phyloP scores from a whole-genome alignment of 2,329 filamentous ascomycete species.

The Fusarium subtropicale region DNA sequence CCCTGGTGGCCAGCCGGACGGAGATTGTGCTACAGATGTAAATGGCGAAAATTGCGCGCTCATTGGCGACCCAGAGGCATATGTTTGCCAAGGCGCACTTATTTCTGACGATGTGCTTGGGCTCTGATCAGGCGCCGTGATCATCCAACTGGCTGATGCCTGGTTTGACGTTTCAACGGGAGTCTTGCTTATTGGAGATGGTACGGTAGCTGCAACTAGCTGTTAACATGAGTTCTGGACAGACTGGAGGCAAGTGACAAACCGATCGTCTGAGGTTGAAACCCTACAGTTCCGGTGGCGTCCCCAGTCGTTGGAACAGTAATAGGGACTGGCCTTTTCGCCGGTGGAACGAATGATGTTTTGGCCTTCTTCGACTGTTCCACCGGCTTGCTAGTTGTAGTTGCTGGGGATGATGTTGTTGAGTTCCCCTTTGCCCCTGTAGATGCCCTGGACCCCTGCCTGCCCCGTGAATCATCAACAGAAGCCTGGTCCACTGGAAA shows the following conservation, averaged over 20 bases:
- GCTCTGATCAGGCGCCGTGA: conserved; percentile 55
- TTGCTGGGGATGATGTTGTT: conserved; percentile 62
- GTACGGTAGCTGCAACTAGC: conserved; percentile 17
- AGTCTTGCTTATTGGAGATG: conserved; percentile 21
- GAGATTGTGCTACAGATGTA: conserved; percentile 55
- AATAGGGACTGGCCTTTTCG: conserved; percentile 57
- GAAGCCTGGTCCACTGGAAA: conserved; percentile 85
- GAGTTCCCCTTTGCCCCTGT: conserved; percentile 57
- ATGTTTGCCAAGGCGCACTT: conserved; percentile 61
- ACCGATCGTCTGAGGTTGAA: conserved; percentile 58
- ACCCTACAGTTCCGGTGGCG: conserved; percentile 52
- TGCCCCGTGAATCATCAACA: conserved; percentile 59
- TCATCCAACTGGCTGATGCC: conserved; percentile 58
- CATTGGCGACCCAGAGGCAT: conserved; percentile 63
- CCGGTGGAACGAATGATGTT: conserved; percentile 57
- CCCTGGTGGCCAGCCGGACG: conserved; percentile 56
- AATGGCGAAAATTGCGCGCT: conserved; percentile 64
- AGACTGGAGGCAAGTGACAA: conserved; percentile 49
- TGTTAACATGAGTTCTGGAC: conserved; percentile 16
- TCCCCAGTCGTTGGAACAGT: conserved; percentile 60
- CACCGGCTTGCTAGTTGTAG: conserved; percentile 56
- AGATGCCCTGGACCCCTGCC: conserved; percentile 54
- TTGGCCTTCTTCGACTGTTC: conserved; percentile 54
- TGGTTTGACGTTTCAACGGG: conserved; percentile 52
- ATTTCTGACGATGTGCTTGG: conserved; percentile 58